phyloP scores from a whole-genome alignment of 345 rosid species.

The Turnera subulata region DNA sequence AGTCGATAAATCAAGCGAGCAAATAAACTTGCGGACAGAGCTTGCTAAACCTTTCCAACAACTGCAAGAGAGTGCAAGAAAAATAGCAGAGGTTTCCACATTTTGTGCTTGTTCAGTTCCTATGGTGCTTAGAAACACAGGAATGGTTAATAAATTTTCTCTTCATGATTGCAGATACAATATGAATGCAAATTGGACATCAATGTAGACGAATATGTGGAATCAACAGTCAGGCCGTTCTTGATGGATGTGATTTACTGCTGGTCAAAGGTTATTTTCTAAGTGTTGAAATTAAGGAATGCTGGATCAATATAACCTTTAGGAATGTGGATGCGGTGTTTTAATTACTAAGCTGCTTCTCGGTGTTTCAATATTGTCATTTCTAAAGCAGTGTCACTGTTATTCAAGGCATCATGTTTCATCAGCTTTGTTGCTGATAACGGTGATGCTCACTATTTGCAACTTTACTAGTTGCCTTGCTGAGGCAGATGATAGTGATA shows the following conservation, averaged over 20 bases:
- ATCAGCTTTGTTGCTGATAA: no score
- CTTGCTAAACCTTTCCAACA: slow-evolving; percentile 89
- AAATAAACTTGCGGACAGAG: slow-evolving; percentile 77
- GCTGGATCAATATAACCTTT: background rate
- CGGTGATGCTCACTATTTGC: no score
- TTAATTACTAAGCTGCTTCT: no score
- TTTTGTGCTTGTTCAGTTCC: slow-evolving; percentile 1
- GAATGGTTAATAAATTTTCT: slow-evolving; percentile 1
- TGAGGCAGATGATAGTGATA: no score
- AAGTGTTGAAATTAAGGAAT: background rate
- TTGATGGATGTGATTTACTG: slow-evolving; percentile 96
- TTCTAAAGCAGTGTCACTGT: no score
- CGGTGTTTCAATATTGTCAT: no score
- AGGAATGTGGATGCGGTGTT: no score
- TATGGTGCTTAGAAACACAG: background rate
- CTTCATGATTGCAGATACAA: slow-evolving; percentile 61
- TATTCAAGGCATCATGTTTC: no score
- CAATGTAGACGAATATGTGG: slow-evolving; percentile 87
- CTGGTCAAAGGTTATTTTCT: slow-evolving; percentile 75
- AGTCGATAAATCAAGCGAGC: slow-evolving; percentile 89
- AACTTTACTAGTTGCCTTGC: no score
- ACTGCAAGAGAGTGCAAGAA: slow-evolving; percentile 94
- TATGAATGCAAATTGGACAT: slow-evolving; percentile 93
- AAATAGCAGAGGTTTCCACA: slow-evolving; percentile 77
- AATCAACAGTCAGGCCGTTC: slow-evolving; percentile 88